phyloP scores from a whole-genome alignment of 1,139 yeast genomes.

The Suhomyces anneliseae region DNA sequence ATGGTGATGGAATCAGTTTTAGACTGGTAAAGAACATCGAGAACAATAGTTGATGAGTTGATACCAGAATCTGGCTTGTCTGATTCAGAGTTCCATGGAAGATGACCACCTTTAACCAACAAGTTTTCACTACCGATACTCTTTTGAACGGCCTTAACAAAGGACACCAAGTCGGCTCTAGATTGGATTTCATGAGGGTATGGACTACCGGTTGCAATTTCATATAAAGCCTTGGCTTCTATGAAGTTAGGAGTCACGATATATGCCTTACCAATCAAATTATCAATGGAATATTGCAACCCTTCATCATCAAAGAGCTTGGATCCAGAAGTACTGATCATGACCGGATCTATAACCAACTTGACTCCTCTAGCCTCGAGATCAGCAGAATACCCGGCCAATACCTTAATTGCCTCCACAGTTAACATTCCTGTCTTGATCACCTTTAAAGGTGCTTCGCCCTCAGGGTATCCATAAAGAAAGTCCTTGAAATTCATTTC shows the following conservation, averaged over 20 bases:
- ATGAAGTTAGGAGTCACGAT: slow-evolving; percentile 74
- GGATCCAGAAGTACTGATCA: slow-evolving; percentile 78
- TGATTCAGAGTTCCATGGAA: slow-evolving; percentile 44
- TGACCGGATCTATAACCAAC: slow-evolving; percentile 77
- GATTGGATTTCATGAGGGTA: slow-evolving; percentile 12
- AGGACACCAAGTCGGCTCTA: slow-evolving; percentile 35
- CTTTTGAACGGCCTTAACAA: slow-evolving; percentile 46
- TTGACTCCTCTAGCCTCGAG: slow-evolving; percentile 31
- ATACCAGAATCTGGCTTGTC: slow-evolving; percentile 16
- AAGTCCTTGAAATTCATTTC: slow-evolving; percentile 64
- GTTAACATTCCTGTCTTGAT: slow-evolving; percentile 86
- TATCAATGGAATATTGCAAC: slow-evolving; percentile 42
- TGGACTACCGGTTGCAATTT: slow-evolving; percentile 18
- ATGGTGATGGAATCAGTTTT: slow-evolving; percentile 35
- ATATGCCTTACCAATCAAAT: slow-evolving; percentile 56
- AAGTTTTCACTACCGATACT: slow-evolving; percentile 52
- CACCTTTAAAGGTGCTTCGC: slow-evolving; percentile 47
- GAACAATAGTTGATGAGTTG: slow-evolving; percentile 31
- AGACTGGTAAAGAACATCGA: slow-evolving; percentile 64
- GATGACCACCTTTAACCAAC: slow-evolving; percentile 82
- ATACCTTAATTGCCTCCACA: slow-evolving; percentile 50
- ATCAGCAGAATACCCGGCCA: slow-evolving; percentile 36
- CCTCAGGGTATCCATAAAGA: slow-evolving; percentile 31
- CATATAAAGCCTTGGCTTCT: slow-evolving; percentile 55
- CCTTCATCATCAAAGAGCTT: slow-evolving; percentile 51